Evolutionary conservation across 2,329 filamentous ascomycete genomes (phyloP).

Genomic region (Paecilomyces formosus): DNA sequence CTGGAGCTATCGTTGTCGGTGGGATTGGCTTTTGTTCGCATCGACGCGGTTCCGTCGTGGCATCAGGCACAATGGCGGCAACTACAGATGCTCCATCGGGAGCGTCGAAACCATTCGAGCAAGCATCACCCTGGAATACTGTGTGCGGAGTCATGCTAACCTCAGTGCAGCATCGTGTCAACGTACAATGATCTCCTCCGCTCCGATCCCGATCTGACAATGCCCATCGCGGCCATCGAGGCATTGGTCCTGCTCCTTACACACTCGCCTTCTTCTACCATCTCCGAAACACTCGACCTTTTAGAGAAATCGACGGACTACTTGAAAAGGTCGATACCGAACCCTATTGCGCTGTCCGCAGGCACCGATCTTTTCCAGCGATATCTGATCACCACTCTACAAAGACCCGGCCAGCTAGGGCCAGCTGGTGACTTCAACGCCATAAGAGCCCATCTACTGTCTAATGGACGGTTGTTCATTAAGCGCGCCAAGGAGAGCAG

Average conservation of each 20-base stretch:
- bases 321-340: slow-evolving; percentile 71
- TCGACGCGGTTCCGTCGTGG: neutral
- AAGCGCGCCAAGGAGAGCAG: slow-evolving; percentile 77
- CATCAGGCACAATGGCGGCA: slow-evolving; percentile 19
- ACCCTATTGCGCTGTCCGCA: slow-evolving; percentile 85
- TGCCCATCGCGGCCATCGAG: slow-evolving; percentile 92
- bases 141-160: slow-evolving; percentile 10
- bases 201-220: slow-evolving; percentile 77
- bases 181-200: slow-evolving; percentile 58
- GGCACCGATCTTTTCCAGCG: slow-evolving; percentile 94
- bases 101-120: slow-evolving; percentile 31
- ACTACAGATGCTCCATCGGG: slow-evolving; percentile 13
- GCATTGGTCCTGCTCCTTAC: slow-evolving; percentile 80
- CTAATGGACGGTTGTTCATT: slow-evolving; percentile 81
- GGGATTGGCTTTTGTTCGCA: neutral
- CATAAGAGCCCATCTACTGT: slow-evolving; percentile 73
- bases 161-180: slow-evolving; percentile 47
- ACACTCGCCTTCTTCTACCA: slow-evolving; percentile 71
- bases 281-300: slow-evolving; percentile 87
- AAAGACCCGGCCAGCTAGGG: slow-evolving; percentile 45
- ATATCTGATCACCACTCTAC: slow-evolving; percentile 72
- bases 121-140: slow-evolving; percentile 8
- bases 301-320: slow-evolving; percentile 68
- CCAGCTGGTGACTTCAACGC: slow-evolving; percentile 67
- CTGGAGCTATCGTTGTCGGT: neutral